These are phyloP conservation scores for Solanum virginianum DNA, from an alignment of 257 asterid genomes.

Conservation along the genomic window DNA sequence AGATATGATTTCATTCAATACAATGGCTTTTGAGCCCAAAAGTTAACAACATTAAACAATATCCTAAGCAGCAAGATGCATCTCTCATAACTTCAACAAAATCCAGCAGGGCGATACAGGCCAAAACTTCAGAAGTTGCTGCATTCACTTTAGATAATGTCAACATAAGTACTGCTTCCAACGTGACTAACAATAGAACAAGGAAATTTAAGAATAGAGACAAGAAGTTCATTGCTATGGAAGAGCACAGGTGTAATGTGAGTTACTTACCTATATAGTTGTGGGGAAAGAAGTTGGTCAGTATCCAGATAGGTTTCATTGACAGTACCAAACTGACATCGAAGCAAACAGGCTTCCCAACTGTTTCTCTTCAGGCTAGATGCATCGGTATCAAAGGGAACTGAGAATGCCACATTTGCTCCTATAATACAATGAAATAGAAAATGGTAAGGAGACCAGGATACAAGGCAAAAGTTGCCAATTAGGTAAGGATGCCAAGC, in stretches of 20 bases:
- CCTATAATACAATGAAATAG: constrained; percentile 4
- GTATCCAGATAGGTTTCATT: constrained; percentile 9
- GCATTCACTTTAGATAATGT: constrained; percentile 1
- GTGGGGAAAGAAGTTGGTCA: constrained; percentile 12
- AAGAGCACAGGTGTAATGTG: neutral
- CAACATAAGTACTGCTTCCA: constrained; percentile 4
- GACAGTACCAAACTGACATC: constrained; percentile 4
- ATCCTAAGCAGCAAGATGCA: neutral
- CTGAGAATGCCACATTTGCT: constrained; percentile 4
- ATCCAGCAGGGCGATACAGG: neutral
- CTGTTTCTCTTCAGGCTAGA: constrained; percentile 15
- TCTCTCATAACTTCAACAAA: neutral
- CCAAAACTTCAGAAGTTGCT: neutral
- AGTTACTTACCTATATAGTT: constrained; percentile 16
- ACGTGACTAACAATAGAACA: neutral
- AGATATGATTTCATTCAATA: neutral
- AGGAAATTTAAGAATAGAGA: neutral
- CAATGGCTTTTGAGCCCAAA: neutral
- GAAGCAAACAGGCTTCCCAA: constrained; percentile 20
- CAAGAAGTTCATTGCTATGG: too few relatives aligned
- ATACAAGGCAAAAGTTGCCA: neutral
- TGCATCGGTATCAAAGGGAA: constrained; percentile 2
- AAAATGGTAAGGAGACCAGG: neutral
- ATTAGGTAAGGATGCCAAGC: neutral
- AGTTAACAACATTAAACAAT: neutral